These are phyloP conservation scores for Saitozyma podzolica DNA, from an alignment of 768 basidiomycete genomes.

Conservation along the genomic window DNA sequence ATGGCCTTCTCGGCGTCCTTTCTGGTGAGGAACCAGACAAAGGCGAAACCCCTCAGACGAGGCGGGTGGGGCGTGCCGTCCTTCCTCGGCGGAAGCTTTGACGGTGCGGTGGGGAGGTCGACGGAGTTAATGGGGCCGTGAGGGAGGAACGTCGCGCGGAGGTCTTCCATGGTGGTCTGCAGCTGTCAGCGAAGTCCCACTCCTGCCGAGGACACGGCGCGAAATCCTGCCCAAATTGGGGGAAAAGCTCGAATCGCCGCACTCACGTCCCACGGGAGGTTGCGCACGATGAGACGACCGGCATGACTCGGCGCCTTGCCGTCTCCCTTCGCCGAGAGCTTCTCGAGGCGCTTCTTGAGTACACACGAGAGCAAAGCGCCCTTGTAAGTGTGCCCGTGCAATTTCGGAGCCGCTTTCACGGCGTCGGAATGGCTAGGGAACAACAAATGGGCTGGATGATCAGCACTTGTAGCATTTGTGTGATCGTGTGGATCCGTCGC, in stretches of 20 bases:
- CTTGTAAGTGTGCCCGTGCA: slow-evolving; percentile 92
- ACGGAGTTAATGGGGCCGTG: slow-evolving; percentile 85
- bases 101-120: slow-evolving; percentile 64
- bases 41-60: slow-evolving; percentile 79
- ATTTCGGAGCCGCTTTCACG: slow-evolving; percentile 68
- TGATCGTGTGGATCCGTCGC: neutral
- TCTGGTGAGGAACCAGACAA: slow-evolving; percentile 87
- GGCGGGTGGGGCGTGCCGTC: slow-evolving; percentile 46
- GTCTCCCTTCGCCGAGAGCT: slow-evolving; percentile 49
- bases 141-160: slow-evolving; percentile 80
- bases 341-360: slow-evolving; percentile 79
- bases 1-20: slow-evolving; percentile 82
- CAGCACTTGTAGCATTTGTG: slow-evolving; percentile 8
- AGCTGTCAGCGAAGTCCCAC: slow-evolving; percentile 7
- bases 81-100: slow-evolving; percentile 51
- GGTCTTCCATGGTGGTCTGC: slow-evolving; percentile 75
- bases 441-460: slow-evolving; percentile 64
- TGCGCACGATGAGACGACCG: slow-evolving; percentile 84
- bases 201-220: too few species aligned
- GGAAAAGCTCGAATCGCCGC: neutral
- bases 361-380: slow-evolving; percentile 80
- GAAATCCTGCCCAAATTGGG: slow-evolving; percentile 3
- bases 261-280: slow-evolving; percentile 69
- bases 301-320: slow-evolving; percentile 63
- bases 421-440: slow-evolving; percentile 71